Evolutionary conservation across 1,139 yeast species (phyloP).

Genomic region (Starmera stellimalicola): DNA sequence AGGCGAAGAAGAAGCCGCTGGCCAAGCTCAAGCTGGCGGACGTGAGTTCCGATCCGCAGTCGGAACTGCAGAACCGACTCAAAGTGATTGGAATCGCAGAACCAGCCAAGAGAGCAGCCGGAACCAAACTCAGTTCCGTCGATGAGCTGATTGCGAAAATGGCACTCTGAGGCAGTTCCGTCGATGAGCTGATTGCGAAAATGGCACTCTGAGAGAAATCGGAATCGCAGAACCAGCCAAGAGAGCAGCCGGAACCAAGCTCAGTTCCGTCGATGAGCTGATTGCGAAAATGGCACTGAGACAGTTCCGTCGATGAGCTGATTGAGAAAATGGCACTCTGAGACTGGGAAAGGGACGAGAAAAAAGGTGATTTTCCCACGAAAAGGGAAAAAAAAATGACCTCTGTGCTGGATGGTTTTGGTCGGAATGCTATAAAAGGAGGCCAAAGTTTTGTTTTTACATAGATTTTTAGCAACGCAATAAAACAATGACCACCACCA

Average conservation of each 20-base stretch:
- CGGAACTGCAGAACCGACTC: conserved; percentile 55
- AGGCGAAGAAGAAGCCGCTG: conserved; percentile 94
- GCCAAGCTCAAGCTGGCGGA: conserved; percentile 62
- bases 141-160: conserved; percentile 76
- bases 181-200: conserved; percentile 73
- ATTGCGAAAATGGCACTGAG: no score
- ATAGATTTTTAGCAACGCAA: background rate
- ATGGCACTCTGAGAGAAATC: conserved; percentile 63
- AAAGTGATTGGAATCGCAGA: conserved; percentile 70
- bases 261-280: conserved; percentile 73
- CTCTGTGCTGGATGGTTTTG: no score
- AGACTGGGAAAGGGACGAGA: no score
- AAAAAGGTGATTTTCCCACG: no score
- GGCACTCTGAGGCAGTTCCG: no score
- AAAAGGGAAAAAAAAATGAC: no score
- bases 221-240: conserved; percentile 80
- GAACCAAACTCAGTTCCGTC: conserved; percentile 68
- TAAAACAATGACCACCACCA: conserved; percentile 1
- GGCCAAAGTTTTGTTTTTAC: background rate
- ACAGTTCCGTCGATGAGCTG: conserved; percentile 71
- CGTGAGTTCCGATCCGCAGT: conserved; percentile 38
- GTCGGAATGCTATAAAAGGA: background rate
- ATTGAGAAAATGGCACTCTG: no score
- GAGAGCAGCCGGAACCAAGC: conserved; percentile 76
- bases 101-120: conserved; percentile 77